phyloP scores from a whole-genome alignment of 1,139 yeast genomes.

The Candida dubliniensis region DNA sequence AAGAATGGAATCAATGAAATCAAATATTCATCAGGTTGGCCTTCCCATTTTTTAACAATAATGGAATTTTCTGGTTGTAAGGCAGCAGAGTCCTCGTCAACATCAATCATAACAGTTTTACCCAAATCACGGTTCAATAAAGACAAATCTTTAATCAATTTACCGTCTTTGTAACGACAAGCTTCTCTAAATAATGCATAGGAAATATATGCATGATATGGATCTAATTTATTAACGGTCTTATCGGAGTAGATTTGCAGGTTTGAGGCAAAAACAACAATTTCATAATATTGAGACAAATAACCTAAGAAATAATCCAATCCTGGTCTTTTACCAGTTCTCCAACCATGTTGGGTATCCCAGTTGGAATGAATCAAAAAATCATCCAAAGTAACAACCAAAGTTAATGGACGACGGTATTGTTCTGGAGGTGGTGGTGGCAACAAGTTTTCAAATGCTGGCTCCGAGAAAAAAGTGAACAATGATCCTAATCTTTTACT shows the following conservation, averaged over 20 bases:
- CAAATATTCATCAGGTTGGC: constrained; percentile 75
- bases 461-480: constrained; percentile 86
- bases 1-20: constrained; percentile 84
- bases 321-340: constrained; percentile 98
- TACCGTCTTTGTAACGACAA: constrained; percentile 86
- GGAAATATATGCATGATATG: constrained; percentile 84
- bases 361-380: constrained; percentile 87
- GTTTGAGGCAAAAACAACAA: constrained; percentile 84
- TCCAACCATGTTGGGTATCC: constrained; percentile 94
- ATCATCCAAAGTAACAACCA: constrained; percentile 88
- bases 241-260: constrained; percentile 85
- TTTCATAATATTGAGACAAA: constrained; percentile 91
- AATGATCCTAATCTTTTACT: constrained; percentile 70
- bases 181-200: constrained; percentile 90
- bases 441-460: constrained; percentile 86
- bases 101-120: constrained; percentile 79
- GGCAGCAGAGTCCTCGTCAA: constrained; percentile 68
- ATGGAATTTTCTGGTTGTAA: constrained; percentile 93
- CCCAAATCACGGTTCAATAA: constrained; percentile 87
- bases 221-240: constrained; percentile 85
- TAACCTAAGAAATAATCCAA: constrained; percentile 94
- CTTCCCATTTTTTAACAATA: constrained; percentile 82
- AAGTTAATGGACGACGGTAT: constrained; percentile 87
- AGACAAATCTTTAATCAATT: constrained; percentile 79
- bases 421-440: constrained; percentile 90